Percentiles rank a stretch among this genome's conserved stretches.
phyloP scores from a whole-genome alignment of 169 alveolate genomes.

The Cryptosporidium meleagridis region DNA sequence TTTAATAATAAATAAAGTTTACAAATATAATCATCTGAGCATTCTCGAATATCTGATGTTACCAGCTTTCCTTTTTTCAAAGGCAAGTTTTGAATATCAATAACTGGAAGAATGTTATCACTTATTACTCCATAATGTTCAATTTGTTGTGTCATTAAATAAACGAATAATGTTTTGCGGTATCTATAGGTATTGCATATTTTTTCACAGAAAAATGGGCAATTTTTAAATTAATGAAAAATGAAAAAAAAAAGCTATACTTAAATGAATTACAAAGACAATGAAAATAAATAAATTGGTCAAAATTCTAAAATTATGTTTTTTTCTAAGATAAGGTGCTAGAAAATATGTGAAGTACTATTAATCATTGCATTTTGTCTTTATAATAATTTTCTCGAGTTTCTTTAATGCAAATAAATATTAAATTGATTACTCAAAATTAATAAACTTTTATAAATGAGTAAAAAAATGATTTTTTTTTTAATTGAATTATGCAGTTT shows the following conservation, averaged over 20 bases:
- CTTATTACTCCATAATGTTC: neutral
- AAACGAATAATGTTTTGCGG: neutral
- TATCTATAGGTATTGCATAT: neutral
- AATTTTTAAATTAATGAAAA: too few species aligned
- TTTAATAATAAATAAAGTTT: constrained; percentile 6
- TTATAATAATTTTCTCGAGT: too few species aligned
- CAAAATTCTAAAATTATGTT: too few species aligned
- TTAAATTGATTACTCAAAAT: neutral
- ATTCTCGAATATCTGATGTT: constrained; percentile 14
- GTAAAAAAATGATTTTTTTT: neutral
- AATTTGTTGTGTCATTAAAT: constrained; percentile 6
- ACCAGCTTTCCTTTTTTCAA: constrained; percentile 29
- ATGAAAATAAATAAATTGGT: neutral
- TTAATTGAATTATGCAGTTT: constrained; percentile 59
- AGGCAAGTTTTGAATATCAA: neutral
- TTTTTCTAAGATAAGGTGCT: too few species aligned
- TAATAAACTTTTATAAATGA: neutral
- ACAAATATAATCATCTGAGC: constrained; percentile 23
- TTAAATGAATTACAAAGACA: too few species aligned
- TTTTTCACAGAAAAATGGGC: neutral
- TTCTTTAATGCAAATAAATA: too few species aligned
- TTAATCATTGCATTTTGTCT: too few species aligned
- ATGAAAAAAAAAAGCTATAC: neutral
- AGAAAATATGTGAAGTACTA: neutral
- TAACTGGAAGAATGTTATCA: neutral